Evolutionary conservation across 1,139 yeast species (phyloP).

Genomic region (Suhomyces choctaworum): DNA sequence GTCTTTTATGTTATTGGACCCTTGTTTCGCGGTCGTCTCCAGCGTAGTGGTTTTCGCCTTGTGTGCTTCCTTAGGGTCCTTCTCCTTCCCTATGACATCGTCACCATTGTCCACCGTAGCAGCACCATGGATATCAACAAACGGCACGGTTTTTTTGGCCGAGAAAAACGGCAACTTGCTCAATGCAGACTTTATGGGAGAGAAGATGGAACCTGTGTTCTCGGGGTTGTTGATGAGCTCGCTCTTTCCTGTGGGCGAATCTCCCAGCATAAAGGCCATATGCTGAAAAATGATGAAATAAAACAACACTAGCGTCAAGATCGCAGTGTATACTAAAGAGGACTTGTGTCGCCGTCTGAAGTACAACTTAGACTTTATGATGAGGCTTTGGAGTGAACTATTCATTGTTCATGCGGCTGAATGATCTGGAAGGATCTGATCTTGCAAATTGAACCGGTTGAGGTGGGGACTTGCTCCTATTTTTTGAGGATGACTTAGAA

Average conservation of each 20-base stretch:
- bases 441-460: no score
- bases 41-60: no score
- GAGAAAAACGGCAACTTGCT: conserved; percentile 2
- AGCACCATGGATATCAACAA: conserved; percentile 20
- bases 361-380: conserved; percentile 9
- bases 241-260: conserved; percentile 1
- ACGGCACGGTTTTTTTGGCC: conserved; percentile 22
- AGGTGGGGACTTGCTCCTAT: no score
- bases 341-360: conserved; percentile 13
- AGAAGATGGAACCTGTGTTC: conserved; percentile 2
- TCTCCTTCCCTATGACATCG: no score
- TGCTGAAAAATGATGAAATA: conserved; percentile 11
- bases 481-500: no score
- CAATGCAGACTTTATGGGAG: conserved; percentile 3
- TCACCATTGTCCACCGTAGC: conserved; percentile 1
- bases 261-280: conserved; percentile 4
- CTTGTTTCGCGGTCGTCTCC: no score
- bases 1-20: no score
- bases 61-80: no score
- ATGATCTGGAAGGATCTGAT: no score
- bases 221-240: conserved; percentile 12
- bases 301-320: conserved; percentile 7
- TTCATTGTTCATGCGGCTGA: conserved; percentile 8
- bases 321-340: conserved; percentile 8
- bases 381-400: conserved; percentile 6